Conservation (phyloP, 164 flowering plant species). For the Cinnamomum micranthum region DNA sequence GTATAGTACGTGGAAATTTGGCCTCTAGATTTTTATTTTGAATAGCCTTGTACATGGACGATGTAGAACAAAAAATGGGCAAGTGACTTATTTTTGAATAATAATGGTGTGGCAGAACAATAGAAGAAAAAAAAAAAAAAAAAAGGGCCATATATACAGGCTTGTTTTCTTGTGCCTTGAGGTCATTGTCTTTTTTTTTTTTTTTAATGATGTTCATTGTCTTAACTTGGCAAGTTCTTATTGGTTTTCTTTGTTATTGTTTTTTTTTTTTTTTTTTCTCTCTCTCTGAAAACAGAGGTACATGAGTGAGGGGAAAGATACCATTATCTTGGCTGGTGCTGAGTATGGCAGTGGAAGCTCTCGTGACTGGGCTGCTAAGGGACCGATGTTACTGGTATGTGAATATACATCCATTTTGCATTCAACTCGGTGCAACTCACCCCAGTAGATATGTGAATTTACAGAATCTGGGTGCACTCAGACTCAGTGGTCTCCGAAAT, state of each 20-base stretch:
- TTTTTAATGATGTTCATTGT: too few species aligned
- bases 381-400: slow-evolving; percentile 66
- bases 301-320: slow-evolving; percentile 53
- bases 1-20: too few species aligned
- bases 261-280: too few species aligned
- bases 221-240: too few species aligned
- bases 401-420: not conserved
- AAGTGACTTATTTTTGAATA: slow-evolving; percentile 33
- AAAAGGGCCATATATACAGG: too few species aligned
- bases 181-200: too few species aligned
- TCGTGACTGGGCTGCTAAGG: slow-evolving; percentile 85
- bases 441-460: too few species aligned
- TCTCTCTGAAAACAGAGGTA: slow-evolving; percentile 34
- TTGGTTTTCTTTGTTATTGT: too few species aligned
- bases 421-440: not conserved
- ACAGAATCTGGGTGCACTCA: too few species aligned
- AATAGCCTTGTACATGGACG: slow-evolving; percentile 77
- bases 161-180: too few species aligned
- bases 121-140: slow-evolving; percentile 45
- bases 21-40: slow-evolving; percentile 54
- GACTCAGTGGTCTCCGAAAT: not conserved
- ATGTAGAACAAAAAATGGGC: slow-evolving; percentile 6
- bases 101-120: slow-evolving; percentile 50
- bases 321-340: slow-evolving; percentile 64
- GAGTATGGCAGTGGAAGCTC: slow-evolving; percentile 85